Evolutionary conservation across 163 green algal species (phyloP).

Genomic region (Scenedesmus sp.): DNA sequence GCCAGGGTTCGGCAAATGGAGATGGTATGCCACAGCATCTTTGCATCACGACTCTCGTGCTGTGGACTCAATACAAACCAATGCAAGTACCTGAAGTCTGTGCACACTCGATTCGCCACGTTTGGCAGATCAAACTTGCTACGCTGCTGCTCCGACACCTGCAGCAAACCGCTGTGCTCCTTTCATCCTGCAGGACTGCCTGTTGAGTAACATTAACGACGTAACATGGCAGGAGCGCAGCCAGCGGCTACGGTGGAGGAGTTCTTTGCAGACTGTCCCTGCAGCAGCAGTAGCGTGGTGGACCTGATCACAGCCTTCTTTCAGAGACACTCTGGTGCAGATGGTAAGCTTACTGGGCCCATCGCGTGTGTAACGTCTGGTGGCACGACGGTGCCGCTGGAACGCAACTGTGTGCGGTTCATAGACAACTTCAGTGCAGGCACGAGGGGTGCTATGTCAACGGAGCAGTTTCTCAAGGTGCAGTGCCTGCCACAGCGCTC

Average conservation of each 20-base stretch:
- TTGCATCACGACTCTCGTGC: background rate
- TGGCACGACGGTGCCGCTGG: constrained; percentile 97
- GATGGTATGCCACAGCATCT: background rate
- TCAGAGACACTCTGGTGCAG: background rate
- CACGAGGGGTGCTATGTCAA: constrained; percentile 89
- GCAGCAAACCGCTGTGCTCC: background rate
- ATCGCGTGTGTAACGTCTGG: constrained; percentile 91
- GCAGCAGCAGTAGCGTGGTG: background rate
- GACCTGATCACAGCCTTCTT: constrained; percentile 15
- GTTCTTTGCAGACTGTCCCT: constrained; percentile 47
- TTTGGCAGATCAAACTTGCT: background rate
- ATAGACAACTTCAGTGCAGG: constrained; percentile 99
- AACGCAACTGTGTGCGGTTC: constrained; percentile 96
- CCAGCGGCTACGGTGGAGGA: constrained; percentile 9
- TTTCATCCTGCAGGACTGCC: background rate
- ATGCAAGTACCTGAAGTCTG: background rate
- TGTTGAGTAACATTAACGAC: background rate
- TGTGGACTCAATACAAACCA: background rate
- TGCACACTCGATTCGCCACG: too few relatives aligned
- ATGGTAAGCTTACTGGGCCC: constrained; percentile 52
- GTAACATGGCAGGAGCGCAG: background rate
- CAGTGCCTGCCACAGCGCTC: background rate
- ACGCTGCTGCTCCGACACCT: background rate
- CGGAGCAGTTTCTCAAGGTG: constrained; percentile 90
- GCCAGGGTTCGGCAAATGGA: background rate